Conservation (phyloP, 352 stramenopile species). For the Globisporangium takayamanum region DNA sequence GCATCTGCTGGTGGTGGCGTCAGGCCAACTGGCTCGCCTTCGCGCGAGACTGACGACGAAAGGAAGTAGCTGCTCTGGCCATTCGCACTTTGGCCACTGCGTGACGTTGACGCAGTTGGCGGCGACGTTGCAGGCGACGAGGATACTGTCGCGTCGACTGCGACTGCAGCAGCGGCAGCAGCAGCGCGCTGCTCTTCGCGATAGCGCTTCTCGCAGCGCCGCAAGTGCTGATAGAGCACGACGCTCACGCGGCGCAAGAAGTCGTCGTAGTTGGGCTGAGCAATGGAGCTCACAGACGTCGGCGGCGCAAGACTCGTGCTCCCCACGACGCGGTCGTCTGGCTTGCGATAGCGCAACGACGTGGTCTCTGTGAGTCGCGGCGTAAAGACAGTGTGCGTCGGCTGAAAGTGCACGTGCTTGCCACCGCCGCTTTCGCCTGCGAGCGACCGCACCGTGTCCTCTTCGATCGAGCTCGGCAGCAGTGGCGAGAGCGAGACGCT, state of each 20-base stretch:
- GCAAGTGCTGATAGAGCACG: slow-evolving; percentile 87
- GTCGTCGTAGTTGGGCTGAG: slow-evolving; percentile 89
- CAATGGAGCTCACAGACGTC: slow-evolving; percentile 70
- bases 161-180: neutral
- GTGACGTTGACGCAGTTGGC: no score
- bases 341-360: slow-evolving; percentile 72
- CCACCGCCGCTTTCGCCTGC: neutral
- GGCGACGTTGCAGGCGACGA: neutral
- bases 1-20: slow-evolving; percentile 9
- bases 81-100: slow-evolving; percentile 1
- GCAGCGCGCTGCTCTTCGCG: slow-evolving; percentile 48
- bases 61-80: slow-evolving; percentile 11
- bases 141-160: neutral
- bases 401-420: slow-evolving; percentile 83
- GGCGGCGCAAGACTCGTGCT: slow-evolving; percentile 61
- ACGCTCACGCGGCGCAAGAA: slow-evolving; percentile 84
- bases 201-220: slow-evolving; percentile 77
- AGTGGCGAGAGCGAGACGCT: slow-evolving; percentile 76
- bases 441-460: slow-evolving; percentile 15
- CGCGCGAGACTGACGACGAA: slow-evolving; percentile 3
- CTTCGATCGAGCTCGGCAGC: slow-evolving; percentile 71
- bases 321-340: slow-evolving; percentile 62
- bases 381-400: slow-evolving; percentile 83
- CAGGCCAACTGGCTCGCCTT: slow-evolving; percentile 4
- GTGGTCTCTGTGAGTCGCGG: slow-evolving; percentile 60